phyloP scores from a whole-genome alignment of 2,329 filamentous ascomycete genomes.

The Grosmannia huntii region DNA sequence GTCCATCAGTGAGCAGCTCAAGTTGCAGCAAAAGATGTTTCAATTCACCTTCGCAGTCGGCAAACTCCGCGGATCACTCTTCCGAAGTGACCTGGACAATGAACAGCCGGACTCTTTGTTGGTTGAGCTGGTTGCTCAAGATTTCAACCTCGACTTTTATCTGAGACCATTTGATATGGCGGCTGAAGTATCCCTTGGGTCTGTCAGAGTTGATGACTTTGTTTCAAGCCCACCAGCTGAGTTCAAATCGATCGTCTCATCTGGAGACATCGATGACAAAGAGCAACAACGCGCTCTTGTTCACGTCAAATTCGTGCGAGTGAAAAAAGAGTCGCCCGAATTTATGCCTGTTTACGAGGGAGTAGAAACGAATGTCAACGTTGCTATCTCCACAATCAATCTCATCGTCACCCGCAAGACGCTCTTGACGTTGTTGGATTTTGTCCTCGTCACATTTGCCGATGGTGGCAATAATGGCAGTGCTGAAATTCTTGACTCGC shows the following conservation, averaged over 20 bases:
- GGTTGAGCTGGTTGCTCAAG: conserved; percentile 81
- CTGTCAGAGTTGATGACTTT: conserved; percentile 84
- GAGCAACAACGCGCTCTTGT: conserved; percentile 71
- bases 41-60: conserved; percentile 97
- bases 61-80: conserved; percentile 84
- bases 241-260: conserved; percentile 96
- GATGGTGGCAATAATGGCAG: conserved; percentile 33
- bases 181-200: conserved; percentile 77
- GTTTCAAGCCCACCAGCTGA: conserved; percentile 80
- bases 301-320: conserved; percentile 75
- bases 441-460: conserved; percentile 85
- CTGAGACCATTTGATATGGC: conserved; percentile 85
- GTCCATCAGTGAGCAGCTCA: conserved; percentile 42
- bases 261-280: conserved; percentile 58
- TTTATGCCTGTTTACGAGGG: conserved; percentile 87
- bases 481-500: conserved; percentile 22
- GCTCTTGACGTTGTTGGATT: conserved; percentile 82
- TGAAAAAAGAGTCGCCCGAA: conserved; percentile 84
- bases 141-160: conserved; percentile 79
- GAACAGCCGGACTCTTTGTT: conserved; percentile 66
- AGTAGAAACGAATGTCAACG: conserved; percentile 84
- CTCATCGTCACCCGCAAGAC: conserved; percentile 89
- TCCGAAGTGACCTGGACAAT: conserved; percentile 69
- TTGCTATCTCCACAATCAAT: conserved; percentile 90
- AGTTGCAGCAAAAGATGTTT: conserved; percentile 79